phyloP scores from a whole-genome alignment of 768 basidiomycete genomes.

The Boletus patriciae region DNA sequence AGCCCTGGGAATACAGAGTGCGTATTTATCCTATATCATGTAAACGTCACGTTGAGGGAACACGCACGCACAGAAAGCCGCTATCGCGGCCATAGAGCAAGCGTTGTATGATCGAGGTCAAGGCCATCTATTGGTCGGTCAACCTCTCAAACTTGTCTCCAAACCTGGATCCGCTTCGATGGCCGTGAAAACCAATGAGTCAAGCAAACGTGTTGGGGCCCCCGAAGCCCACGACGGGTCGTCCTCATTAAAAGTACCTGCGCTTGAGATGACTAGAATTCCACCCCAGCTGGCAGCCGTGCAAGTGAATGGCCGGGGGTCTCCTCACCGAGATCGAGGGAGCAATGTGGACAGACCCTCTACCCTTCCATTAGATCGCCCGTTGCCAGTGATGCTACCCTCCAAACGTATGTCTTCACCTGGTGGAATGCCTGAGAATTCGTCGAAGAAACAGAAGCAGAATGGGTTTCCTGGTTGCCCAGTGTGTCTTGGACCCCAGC shows the following conservation, averaged over 20 bases:
- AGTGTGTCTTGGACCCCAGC: constrained; percentile 48
- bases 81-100: constrained; percentile 69
- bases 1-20: constrained; percentile 66
- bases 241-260: constrained; percentile 2
- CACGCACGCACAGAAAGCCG: constrained; percentile 47
- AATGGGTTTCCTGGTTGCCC: constrained; percentile 35
- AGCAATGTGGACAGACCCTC: not conserved
- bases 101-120: constrained; percentile 57
- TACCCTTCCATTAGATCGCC: not conserved
- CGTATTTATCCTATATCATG: constrained; percentile 20
- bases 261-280: not conserved
- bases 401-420: constrained; percentile 42
- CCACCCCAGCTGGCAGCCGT: not conserved
- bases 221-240: not conserved
- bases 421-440: constrained; percentile 21
- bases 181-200: constrained; percentile 12
- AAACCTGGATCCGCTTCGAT: constrained; percentile 22
- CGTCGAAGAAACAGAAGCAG: constrained; percentile 42
- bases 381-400: constrained; percentile 15
- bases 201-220: not conserved
- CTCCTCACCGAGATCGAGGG: not conserved
- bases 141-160: constrained; percentile 59
- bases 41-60: constrained; percentile 6
- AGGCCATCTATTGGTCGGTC: constrained; percentile 54
- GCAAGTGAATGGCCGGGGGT: not conserved